Percentiles rank a stretch among this genome's conserved stretches.
phyloP scores from a whole-genome alignment of 306 rosid species.

The Begonia peltatifolia region DNA sequence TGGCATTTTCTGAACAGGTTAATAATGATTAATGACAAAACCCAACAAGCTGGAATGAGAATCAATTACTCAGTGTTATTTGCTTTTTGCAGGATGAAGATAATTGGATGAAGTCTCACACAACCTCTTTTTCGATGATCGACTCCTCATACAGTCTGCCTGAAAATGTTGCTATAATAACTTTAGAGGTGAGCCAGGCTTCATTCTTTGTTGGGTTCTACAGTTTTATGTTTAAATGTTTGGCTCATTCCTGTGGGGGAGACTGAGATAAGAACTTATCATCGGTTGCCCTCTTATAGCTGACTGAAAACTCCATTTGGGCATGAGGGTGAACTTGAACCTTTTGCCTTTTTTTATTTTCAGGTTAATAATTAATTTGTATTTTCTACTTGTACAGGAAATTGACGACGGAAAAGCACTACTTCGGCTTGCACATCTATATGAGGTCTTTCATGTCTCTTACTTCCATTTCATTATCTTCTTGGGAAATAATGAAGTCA shows the following conservation, averaged over 20 bases:
- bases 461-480: neutral
- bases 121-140: slow-evolving; percentile 21
- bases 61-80: slow-evolving; percentile 3
- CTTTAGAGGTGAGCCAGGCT: slow-evolving; percentile 23
- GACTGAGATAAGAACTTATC: too few species aligned
- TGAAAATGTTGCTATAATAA: slow-evolving; percentile 30
- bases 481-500: too few species aligned
- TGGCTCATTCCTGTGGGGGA: too few species aligned
- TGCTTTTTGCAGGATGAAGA: slow-evolving; percentile 28
- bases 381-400: slow-evolving; percentile 15
- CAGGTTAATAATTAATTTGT: neutral
- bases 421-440: slow-evolving; percentile 35
- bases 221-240: too few species aligned
- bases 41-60: neutral
- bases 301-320: too few species aligned
- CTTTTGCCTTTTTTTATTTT: neutral
- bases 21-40: slow-evolving; percentile 1
- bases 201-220: neutral
- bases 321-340: too few species aligned
- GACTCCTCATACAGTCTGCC: slow-evolving; percentile 33
- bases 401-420: slow-evolving; percentile 23
- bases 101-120: slow-evolving; percentile 27
- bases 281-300: too few species aligned
- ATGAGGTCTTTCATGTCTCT: slow-evolving; percentile 20
- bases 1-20: slow-evolving; percentile 75